Base-by-base conservation (phyloP, 495 filamentous ascomycete genomes). In the Lophiostoma macrostomum region DNA sequence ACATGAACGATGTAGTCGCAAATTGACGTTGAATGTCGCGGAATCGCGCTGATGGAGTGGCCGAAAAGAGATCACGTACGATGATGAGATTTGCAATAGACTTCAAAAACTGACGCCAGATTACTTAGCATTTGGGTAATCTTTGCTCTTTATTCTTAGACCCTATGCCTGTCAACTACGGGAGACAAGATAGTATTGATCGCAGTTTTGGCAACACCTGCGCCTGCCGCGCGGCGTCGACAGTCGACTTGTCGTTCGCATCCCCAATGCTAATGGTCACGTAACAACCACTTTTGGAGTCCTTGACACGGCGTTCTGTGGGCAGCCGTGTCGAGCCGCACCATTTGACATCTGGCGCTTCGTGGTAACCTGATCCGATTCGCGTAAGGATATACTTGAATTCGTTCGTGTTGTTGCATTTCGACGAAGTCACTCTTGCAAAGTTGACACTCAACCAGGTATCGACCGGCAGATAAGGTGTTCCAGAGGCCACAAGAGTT, bases 391-490 rank as follows among this genome's bases (percentile, higher is more conserved):
- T 75, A 59, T 80, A 87, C 41, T 74, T 74, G 68, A 83, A 82
- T 36, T 82, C 69, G 4, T 66, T 61, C 0, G 72, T 60, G 4
- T 60, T 65, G 1, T 63, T 68, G 63, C 83, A 85, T 31, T 65
- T 64, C 2, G 58, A 62, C 2, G 67, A 71, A 2, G 60, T 68
- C 11, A 81, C 74, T 10, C 68, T 65, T 2, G 77, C 76, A 61
- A 81, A 86, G 64, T 87, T 86, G 44, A 86, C 81, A 51, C 86
- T 86, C 38, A 87, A 72, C 74, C 74, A 87, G 11, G 77, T 71
- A 37, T 76, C 69, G 0, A 66, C 50, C 0, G 82, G 81, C 0
- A 86, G 71, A 46, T 82, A 85, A 0, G 84, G 84, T 10, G 65
- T 69, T n/a, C 80, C 80, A 7, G 77, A 70, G 7, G 60, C 69